A percentile compares a stretch with the other conserved stretches of the same genome.
phyloP scores from a whole-genome alignment of 495 filamentous ascomycete species.

The Sordaria brevicollis region DNA sequence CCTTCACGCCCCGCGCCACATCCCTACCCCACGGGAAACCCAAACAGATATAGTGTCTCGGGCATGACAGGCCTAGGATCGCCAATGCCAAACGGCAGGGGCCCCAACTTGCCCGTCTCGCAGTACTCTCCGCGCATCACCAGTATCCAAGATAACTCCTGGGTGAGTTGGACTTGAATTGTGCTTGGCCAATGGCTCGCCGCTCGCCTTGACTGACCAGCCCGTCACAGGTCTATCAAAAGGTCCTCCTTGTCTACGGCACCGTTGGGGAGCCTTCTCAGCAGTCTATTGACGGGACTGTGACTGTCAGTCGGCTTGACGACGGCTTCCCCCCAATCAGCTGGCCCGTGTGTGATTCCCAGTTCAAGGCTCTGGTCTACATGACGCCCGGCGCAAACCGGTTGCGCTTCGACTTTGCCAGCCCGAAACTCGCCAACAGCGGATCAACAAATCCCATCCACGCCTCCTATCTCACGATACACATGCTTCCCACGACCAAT shows the following conservation, averaged over 20 bases:
- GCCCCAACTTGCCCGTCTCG: constrained; percentile 50
- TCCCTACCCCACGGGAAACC: constrained; percentile 25
- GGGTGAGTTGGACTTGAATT: constrained; percentile 45
- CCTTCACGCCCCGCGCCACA: constrained; percentile 33
- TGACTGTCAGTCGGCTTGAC: constrained; percentile 73
- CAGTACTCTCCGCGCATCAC: constrained; percentile 68
- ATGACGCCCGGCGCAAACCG: constrained; percentile 81
- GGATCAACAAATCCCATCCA: constrained; percentile 60
- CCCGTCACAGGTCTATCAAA: constrained; percentile 66
- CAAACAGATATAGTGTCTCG: constrained; percentile 37
- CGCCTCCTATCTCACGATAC: constrained; percentile 66
- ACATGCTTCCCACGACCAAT: constrained; percentile 70
- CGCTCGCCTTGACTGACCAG: constrained; percentile 3
- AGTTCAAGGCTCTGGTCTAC: constrained; percentile 83
- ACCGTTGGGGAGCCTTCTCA: constrained; percentile 64
- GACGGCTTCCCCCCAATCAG: constrained; percentile 68
- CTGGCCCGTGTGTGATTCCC: constrained; percentile 79
- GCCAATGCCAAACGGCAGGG: constrained; percentile 43
- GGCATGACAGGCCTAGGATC: constrained; percentile 45
- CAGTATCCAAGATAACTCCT: constrained; percentile 69
- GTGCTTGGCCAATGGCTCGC: not conserved
- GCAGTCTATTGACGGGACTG: constrained; percentile 62
- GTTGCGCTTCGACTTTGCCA: constrained; percentile 74
- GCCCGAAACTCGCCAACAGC: constrained; percentile 64
- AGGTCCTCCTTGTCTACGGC: constrained; percentile 70